Evolutionary conservation across 306 rosid species (phyloP), one percentile per base, ranked within the genome.

Genomic region (Vigna hirtella): DNA sequence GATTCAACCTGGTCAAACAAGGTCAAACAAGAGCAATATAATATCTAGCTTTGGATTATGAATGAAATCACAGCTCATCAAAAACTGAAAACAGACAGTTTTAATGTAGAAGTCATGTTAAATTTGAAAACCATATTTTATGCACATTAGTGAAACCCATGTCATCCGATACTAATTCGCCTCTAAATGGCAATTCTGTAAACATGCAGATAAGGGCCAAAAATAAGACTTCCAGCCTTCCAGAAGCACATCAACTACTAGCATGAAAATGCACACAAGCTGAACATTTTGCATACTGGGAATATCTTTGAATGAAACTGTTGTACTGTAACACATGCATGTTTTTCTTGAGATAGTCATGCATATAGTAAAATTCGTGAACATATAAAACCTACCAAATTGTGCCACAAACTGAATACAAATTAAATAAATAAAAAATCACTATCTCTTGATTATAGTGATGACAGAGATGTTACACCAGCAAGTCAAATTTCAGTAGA

Each of bases 61-160:
- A 48, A 24, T 22, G 73, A 42, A 72, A 53, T 22, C 66, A 28
- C 76, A 53, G 53, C 71, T 65, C 20, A 52, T 51, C 63, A 80
- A 51, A 18, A 66, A 66, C 2, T 2, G 3, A 65, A n/a, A 73
- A 53, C 56, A 64, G 61, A 45, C 34, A 71, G 63, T 15, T n/a
- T 65, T 47, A 53, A 55, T 15, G 32, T 32, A 17, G 34, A 68
- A 49, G 61, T 53, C 50, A 52, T 70, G 16, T 82, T 64, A 7
- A 58, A 13, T 78, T 48, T 15, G 55, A 15, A 59, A 70, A 32
- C 45, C 63, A 62, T 30, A 76, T 26, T 42, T 8, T 42, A 42
- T 42, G 47, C 47, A 9, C 47, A 2, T 42, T 42, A 42, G 47
- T 42, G 12, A 42, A 42, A 42, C 32, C 24, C 1, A 36, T 8